Base-by-base conservation (phyloP, 1,284 basidiomycete species). In the Termitomyces sp. region DNA sequence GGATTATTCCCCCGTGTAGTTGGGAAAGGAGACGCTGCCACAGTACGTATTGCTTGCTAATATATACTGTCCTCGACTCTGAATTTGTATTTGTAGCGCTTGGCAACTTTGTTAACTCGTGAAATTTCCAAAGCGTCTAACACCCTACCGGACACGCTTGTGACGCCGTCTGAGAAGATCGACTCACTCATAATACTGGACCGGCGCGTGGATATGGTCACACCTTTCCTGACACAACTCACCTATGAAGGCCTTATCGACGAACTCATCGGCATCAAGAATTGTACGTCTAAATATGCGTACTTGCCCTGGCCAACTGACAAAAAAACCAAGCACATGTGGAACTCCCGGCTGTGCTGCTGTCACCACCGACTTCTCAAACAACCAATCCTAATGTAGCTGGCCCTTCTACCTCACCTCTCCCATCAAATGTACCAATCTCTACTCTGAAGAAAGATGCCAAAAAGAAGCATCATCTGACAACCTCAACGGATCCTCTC, bases 191-290 rank as follows among this genome's bases (percentile, higher is more conserved):
- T 99, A 61, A 81, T 99, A 41, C 65, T 99, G 54, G 97, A 99
- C 68, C 83, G 97, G 50, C 82, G 86, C 42, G 86, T 92, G n/a
- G 97, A 99, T 68, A 90, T 98, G 86, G 86, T 97, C 52, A 98
- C 96, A 0, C 94, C 96, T 1, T 78, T 99, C 52, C 84, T 96
- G 45, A 99, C 96, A 1, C 96, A 99, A 66, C 76, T 99, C 53
- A 99, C 97, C 0, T 99, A 98, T 65, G 89, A 98, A 68, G 97
- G 97, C 15, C 84, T 99, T 42, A 79, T 98, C n/a, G 96, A 99
- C 65, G 97, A 99, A 68, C 76, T 94, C 41, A 76, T 98, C 44
- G 92, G 92, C 1, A 88, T 99, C 59, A 88, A 82, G 69, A 93
- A 97, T 64, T 89, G 94, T 92, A 61, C 53, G 86, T 46, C 36